Base-by-base conservation (phyloP, 2,329 filamentous ascomycete species). In the Akanthomyces lecanii region DNA sequence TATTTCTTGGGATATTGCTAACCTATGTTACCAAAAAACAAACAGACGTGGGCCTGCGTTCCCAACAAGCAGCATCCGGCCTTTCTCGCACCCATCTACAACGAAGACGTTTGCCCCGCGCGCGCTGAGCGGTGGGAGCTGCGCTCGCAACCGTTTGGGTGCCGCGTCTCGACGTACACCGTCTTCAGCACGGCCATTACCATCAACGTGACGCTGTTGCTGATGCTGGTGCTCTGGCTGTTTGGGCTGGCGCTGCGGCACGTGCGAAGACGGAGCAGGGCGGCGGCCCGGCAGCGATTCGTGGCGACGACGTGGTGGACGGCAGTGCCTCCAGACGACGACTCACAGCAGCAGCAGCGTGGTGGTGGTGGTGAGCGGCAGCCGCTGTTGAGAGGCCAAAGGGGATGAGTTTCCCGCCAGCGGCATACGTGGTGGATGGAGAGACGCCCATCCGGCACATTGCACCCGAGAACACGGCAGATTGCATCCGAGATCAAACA, bases 11-110 rank as follows among this genome's bases (percentile, higher is more conserved):
- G 5, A 40, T 16, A 5, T 40, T 40, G 38, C 38, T 40, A 16
- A 40, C 16, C 14, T 40, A 40, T 3, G 2, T 21, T 21, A 21
- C 38, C 16, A 16, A 40, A 40, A 16, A 40, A 40, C 1, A 36
- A 36, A 45, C 62, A 84, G 82, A 81, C 82, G 5, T 81, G 78
- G 71, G 78, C 80, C 0, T 86, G 83, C 69, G 78, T 85, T 1
- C 83, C 83, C 25, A 85, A 84, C 65, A 71, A 74, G 18, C 71
- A 79, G 63, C 61, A 65, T 0, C 69, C 83, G 11, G 48, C 80
- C 77, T 0, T 68, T 82, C 36, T 85, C 18, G 82, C 82, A 2
- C 83, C 83, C 2, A 77, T 79, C 2, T 80, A 76, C 67, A 74
- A 84, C 62, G 73, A 78, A 47, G 71, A 80, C 56, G 74, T 84